Base-by-base conservation (phyloP, 352 stramenopile genomes). In the Globisporangium acanthophoron region DNA sequence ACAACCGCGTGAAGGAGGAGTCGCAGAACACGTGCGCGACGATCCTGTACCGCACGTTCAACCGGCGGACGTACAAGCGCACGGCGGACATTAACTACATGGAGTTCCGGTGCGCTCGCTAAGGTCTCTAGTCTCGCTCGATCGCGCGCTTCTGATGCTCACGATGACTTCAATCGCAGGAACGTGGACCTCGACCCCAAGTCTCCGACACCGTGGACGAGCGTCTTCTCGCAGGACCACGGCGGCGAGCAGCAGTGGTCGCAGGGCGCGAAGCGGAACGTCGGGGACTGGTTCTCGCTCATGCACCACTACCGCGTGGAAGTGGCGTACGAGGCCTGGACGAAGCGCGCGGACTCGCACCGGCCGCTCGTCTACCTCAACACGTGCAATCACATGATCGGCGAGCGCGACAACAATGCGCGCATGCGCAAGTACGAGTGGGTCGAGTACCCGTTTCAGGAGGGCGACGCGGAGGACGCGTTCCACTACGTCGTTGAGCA, bases 1-100 rank as follows among this genome's bases (percentile, higher is more conserved):
- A 93, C 75, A 95, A 95, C 54, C 80, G 80, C 67, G 56, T 79
- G 31, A 71, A 80, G 40, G 76, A 87, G 48, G 66, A 81, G 51
- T 62, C 76, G n/a, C 74, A 92, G 67, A 95, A 95, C 68, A 70
- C 65, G 39, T 56, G 92, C 46, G 85, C 82, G 31, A 95, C 85
- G 59, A 57, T 92, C 18, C 76, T 80, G 44, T 93, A 93, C 61
- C 81, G 85, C 64, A 90, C 83, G 20, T 95, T 90, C 67, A 95
- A 92, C 57, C 83, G 85, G 51, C 71, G 76, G 41, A 91, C 81
- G 9, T 92, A 92, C 73, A 91, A 93, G 70, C 81, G 85, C 59
- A 95, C 85, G 50, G 85, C 85, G 18, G 85, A 95, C 65, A 95
- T 95, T 67, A 92, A 95, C 68, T 92, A 92, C 70, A 88, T 95